Base-by-base conservation (phyloP, 2,329 filamentous ascomycete genomes). In the Penicillium sp. region DNA sequence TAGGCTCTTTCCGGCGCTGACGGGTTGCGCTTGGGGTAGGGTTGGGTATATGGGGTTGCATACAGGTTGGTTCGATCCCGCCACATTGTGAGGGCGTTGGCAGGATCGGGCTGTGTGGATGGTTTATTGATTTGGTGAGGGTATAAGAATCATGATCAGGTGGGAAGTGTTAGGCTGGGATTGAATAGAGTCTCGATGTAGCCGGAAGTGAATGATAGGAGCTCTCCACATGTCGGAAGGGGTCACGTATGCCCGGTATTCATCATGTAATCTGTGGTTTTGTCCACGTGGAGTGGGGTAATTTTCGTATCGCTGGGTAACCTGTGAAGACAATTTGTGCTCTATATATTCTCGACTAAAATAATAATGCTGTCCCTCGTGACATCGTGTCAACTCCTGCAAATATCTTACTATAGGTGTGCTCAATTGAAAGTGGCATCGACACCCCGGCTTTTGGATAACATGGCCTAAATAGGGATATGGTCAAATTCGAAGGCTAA, bases 1-100 rank as follows among this genome's bases (percentile, higher is more conserved):
- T 19, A 15, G 21, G n/a, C 38, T 43, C 21, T 25, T 43, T 31
- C 29, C 27, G 49, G 51, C 34, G 44, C 23, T 53, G 51, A 40
- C 19, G 36, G 39, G 16, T 47, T 53, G 43, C 25, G 51, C 27
- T 16, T 49, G 19, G 34, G 31, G 36, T 43, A 39, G 41, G 34
- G 50, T 33, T 34, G 31, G 45, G 21, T 25, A 47, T 11, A 49
- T 45, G 40, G 54, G 61, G 59, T 39, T 58, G 48, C 85, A 68
- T 86, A 97, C 92, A 99, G 89, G 75, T 97, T 99, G 68, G 94
- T 99, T 79, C 94, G 89, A 84, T 99, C 94, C 82, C 94, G 91
- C 92, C 92, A 99, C 91, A 96, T 96, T 80, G 84, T 88, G 86
- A 82, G 83, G 50, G 81, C 79, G 78, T 49, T 45, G 50, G 60